Evolutionary conservation across 148 eudicot species (phyloP).

Genomic region (Camellia sinensis): DNA sequence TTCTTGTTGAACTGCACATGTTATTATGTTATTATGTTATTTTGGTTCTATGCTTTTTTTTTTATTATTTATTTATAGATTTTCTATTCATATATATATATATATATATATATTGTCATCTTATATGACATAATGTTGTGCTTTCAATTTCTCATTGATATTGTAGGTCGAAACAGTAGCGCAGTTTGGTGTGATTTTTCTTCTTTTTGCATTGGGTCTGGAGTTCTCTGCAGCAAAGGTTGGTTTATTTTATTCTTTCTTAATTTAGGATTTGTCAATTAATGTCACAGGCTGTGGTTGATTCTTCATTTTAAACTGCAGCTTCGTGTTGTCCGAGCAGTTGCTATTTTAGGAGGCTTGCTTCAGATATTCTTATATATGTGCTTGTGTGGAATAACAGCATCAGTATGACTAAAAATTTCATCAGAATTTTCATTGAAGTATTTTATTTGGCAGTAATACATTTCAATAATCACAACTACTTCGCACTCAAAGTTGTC

Average conservation of each 20-base stretch:
- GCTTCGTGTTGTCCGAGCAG: slow-evolving; percentile 32
- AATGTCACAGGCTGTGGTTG: not conserved
- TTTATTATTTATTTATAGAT: too few relatives aligned
- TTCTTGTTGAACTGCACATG: too few relatives aligned
- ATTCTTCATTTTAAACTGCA: slow-evolving; percentile 30
- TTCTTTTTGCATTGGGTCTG: slow-evolving; percentile 88
- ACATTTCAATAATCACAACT: not conserved
- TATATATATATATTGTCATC: not conserved
- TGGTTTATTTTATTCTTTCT: not conserved
- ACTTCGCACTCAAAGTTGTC: not conserved
- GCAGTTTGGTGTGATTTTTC: slow-evolving; percentile 92
- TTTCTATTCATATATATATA: not conserved
- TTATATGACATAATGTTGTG: not conserved
- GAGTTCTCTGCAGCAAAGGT: slow-evolving; percentile 93
- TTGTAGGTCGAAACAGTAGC: slow-evolving; percentile 24
- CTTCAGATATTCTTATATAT: slow-evolving; percentile 82
- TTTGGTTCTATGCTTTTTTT: too few relatives aligned
- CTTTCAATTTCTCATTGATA: slow-evolving; percentile 5
- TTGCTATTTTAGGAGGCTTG: slow-evolving; percentile 86
- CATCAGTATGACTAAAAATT: slow-evolving; percentile 7
- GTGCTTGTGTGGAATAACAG: slow-evolving; percentile 79
- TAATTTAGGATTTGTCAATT: not conserved
- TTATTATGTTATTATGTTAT: too few relatives aligned
- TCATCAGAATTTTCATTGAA: too few relatives aligned
- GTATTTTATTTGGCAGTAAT: not conserved